These are phyloP conservation scores for Xylariales sp. DNA, from an alignment of 2,329 filamentous ascomycete genomes.

Conservation along the genomic window DNA sequence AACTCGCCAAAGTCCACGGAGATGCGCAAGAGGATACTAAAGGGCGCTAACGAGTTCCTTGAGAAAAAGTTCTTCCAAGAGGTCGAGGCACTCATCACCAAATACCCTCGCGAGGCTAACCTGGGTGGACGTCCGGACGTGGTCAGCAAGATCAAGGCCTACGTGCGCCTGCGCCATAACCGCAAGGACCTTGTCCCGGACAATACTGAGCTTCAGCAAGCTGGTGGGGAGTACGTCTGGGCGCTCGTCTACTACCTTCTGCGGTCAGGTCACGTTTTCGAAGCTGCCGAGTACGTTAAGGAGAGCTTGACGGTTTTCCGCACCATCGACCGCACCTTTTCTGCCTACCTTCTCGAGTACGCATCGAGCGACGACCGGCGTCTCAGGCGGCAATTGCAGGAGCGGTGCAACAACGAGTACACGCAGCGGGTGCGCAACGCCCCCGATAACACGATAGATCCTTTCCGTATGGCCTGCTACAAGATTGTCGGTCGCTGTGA, in stretches of 20 bases:
- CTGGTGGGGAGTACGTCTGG: conserved; percentile 85
- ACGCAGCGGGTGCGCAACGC: conserved; percentile 79
- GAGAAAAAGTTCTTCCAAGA: conserved; percentile 78
- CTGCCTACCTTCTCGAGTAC: conserved; percentile 82
- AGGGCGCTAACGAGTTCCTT: conserved; percentile 73
- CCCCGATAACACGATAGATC: conserved; percentile 83
- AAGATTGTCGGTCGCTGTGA: conserved; percentile 87
- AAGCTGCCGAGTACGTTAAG: conserved; percentile 84
- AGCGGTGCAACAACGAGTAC: conserved; percentile 86
- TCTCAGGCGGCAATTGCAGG: conserved; percentile 73
- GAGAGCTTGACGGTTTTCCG: conserved; percentile 76
- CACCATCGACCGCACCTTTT: conserved; percentile 86
- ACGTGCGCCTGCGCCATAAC: conserved; percentile 74
- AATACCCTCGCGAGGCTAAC: conserved; percentile 82
- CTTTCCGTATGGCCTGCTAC: conserved; percentile 95
- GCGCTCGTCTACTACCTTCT: conserved; percentile 90
- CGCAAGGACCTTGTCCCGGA: conserved; percentile 83
- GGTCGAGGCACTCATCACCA: conserved; percentile 72
- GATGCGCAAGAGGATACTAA: conserved; percentile 74
- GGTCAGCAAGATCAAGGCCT: conserved; percentile 87
- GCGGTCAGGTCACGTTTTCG: conserved; percentile 75
- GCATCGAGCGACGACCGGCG: conserved; percentile 71
- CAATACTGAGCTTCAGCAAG: conserved; percentile 72
- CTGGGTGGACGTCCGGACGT: conserved; percentile 85
- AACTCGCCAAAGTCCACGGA: conserved; percentile 60